Conservation (phyloP, 1,284 basidiomycete species). For the Leucoagaricus sp. region DNA sequence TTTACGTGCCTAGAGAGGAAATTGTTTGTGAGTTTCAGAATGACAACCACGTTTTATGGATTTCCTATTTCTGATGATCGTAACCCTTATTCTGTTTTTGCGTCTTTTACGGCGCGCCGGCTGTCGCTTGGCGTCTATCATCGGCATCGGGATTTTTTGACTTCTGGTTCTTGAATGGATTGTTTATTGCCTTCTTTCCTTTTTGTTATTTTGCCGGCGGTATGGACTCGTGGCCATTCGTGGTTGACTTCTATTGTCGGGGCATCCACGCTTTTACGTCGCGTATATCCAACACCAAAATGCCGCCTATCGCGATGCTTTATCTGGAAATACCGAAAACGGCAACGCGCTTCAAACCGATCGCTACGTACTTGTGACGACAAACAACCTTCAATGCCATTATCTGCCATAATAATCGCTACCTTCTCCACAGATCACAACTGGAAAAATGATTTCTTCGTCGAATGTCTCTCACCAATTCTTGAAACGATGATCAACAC, state of each 20-base stretch:
- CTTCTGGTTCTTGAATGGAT: neutral
- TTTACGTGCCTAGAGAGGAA: conserved; percentile 59
- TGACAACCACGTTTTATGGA: neutral
- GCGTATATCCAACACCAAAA: too few relatives aligned
- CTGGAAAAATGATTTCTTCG: conserved; percentile 74
- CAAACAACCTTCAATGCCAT: too few relatives aligned
- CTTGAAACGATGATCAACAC: conserved; percentile 67
- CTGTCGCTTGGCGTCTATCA: neutral
- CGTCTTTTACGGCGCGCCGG: neutral
- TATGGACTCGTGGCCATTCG: neutral
- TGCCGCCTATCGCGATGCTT: too few relatives aligned
- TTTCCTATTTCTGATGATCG: neutral
- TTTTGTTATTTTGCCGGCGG: neutral
- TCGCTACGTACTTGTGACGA: neutral
- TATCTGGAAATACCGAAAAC: neutral
- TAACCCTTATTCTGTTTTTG: neutral
- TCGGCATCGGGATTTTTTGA: neutral
- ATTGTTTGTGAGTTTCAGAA: conserved; percentile 58
- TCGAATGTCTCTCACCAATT: conserved; percentile 64
- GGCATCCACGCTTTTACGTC: too few relatives aligned
- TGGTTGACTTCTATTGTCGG: too few relatives aligned
- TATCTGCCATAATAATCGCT: neutral
- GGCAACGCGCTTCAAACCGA: neutral
- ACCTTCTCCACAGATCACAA: conserved; percentile 52
- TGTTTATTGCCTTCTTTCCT: neutral